Base-by-base conservation (phyloP, 306 rosid species). In the Myrica gale region DNA sequence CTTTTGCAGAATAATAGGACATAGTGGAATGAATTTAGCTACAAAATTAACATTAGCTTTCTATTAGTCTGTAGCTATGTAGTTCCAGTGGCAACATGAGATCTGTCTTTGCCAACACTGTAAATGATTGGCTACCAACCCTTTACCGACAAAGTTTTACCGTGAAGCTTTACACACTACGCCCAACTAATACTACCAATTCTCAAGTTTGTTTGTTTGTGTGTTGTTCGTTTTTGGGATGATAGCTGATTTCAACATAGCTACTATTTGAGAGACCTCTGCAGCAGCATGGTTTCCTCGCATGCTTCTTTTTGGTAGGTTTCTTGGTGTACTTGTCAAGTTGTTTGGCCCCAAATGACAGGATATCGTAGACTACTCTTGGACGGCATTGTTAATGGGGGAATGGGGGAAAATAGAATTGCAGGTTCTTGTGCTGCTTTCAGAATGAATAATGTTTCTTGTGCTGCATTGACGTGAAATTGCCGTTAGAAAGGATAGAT, bases 301-400 rank as follows among this genome's bases (percentile, higher is more conserved):
- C 70, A 42, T 66, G 50, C 32, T 41, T 42, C 10, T 66, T 66
- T 63, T 42, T 17, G 20, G 21, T 66, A 4, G 70, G 6, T 42
- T 32, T 63, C 68, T 15, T 16, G 69, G 69, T 39, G 44, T 63
- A 46, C 26, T 44, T 42, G 68, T 32, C 32, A 3, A 16, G 26
- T 66, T 42, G 26, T 66, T 42, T 48, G 17, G 47, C 42, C 42
- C 17, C 13, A 17, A 21, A 66, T 42, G 6, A 41, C 46, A 44
- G 20, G 42, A 50, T 17, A 1, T 48, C 9, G 7, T 16, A 65
- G 8, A 48, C 13, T n/a, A 66, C 17, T 42, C 26, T 50, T 7
- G 26, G 50, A 15, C 70, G 16, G 70, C 70, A 65, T 65, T 42
- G 50, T 65, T 65, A 41, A 65, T 42, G 70, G 39, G 13, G 50